These are phyloP conservation scores for Blastomyces emzantsi DNA, from an alignment of 2,329 filamentous ascomycete species.

Conservation along the genomic window DNA sequence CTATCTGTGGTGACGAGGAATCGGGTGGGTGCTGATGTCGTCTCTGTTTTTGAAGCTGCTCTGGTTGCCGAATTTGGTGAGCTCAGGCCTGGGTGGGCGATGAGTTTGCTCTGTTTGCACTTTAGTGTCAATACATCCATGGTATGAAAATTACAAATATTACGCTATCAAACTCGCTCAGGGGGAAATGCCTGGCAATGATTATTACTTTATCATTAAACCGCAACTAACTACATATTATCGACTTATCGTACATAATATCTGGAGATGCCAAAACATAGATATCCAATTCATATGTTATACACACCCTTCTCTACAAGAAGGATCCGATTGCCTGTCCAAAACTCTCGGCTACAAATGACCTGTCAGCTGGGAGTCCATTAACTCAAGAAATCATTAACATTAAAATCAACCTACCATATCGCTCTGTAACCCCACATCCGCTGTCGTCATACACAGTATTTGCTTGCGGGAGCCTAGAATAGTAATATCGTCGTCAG, in stretches of 20 bases:
- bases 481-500: slow-evolving; percentile 15
- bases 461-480: slow-evolving; percentile 35
- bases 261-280: background rate
- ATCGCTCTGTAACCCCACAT: slow-evolving; percentile 25
- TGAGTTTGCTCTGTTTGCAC: slow-evolving; percentile 36
- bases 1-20: background rate
- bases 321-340: slow-evolving; percentile 14
- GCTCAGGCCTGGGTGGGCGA: slow-evolving; percentile 24
- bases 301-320: background rate
- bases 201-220: too few relatives aligned
- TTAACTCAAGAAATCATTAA: background rate
- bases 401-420: slow-evolving; percentile 21
- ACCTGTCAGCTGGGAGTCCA: slow-evolving; percentile 2
- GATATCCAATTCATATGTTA: background rate
- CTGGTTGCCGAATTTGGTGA: slow-evolving; percentile 27
- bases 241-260: background rate
- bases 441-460: slow-evolving; percentile 32
- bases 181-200: background rate
- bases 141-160: background rate
- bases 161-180: background rate
- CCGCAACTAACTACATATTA: too few relatives aligned
- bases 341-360: slow-evolving; percentile 19
- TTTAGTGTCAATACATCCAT: background rate
- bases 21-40: background rate
- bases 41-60: slow-evolving; percentile 19